These are phyloP conservation scores for Leucosporidium scottii DNA, from an alignment of 768 basidiomycete genomes.

Conservation along the genomic window DNA sequence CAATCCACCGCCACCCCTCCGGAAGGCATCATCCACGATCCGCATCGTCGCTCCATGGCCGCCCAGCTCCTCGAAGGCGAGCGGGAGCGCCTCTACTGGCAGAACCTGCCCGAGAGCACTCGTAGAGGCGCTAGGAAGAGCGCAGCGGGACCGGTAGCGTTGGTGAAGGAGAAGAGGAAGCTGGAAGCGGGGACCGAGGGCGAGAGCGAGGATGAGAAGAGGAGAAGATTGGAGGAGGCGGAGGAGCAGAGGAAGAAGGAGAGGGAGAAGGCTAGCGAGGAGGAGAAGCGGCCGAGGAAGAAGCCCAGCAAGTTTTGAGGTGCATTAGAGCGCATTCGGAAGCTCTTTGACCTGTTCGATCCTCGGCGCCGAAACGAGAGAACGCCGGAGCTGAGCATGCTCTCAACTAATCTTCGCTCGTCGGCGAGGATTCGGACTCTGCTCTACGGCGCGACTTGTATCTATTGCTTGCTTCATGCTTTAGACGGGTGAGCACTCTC, in stretches of 20 bases:
- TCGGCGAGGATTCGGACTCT: no score
- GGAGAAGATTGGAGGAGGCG: neutral
- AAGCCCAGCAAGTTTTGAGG: neutral
- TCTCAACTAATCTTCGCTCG: no score
- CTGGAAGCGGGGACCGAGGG: neutral
- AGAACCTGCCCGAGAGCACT: constrained; percentile 17
- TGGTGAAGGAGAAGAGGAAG: neutral
- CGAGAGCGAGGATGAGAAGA: neutral
- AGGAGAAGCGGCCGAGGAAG: neutral
- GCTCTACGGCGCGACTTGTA: no score
- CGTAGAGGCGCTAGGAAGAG: constrained; percentile 10
- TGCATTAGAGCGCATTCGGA: no score
- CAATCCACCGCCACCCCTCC: neutral
- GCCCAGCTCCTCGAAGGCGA: constrained; percentile 10
- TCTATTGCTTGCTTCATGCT: neutral
- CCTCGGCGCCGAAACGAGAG: no score
- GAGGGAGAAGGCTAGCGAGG: neutral
- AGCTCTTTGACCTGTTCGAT: no score
- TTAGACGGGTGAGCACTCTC: neutral
- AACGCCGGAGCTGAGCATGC: no score
- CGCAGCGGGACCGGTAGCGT: neutral
- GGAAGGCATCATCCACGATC: neutral
- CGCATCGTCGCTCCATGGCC: constrained; percentile 12
- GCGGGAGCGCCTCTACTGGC: constrained; percentile 21
- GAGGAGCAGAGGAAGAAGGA: neutral